These are phyloP conservation scores for Draba incana DNA, from an alignment of 345 rosid genomes.

Conservation along the genomic window DNA sequence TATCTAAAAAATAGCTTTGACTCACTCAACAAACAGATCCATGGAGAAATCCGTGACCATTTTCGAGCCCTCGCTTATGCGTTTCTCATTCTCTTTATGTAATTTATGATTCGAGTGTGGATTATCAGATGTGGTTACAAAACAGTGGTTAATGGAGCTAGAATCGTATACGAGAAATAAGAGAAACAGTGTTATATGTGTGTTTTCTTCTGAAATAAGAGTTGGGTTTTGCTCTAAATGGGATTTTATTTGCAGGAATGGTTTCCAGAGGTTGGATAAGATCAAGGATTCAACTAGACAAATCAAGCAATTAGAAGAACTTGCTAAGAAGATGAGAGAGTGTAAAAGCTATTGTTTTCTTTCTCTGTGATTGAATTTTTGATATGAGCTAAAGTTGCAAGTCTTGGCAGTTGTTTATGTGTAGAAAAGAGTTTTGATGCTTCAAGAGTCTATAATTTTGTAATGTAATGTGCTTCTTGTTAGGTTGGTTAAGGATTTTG, in stretches of 20 bases:
- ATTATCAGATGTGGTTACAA: neutral
- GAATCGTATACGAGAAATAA: too few relatives aligned
- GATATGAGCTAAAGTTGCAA: neutral
- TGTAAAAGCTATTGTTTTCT: slow-evolving; percentile 68
- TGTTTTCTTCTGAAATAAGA: neutral
- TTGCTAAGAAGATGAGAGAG: slow-evolving; percentile 90
- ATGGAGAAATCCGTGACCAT: slow-evolving; percentile 83
- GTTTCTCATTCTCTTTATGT: neutral
- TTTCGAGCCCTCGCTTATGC: slow-evolving; percentile 84
- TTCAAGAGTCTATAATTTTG: neutral
- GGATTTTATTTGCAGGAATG: slow-evolving; percentile 59
- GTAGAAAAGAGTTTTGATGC: neutral
- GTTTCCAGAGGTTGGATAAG: slow-evolving; percentile 93
- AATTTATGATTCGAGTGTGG: neutral
- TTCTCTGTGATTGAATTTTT: too few relatives aligned
- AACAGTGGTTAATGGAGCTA: neutral
- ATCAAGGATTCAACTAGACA: slow-evolving; percentile 87
- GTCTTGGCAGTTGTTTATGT: neutral
- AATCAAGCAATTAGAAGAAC: slow-evolving; percentile 93
- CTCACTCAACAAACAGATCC: too few relatives aligned
- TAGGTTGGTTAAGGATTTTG: slow-evolving; percentile 91
- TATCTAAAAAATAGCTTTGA: too few relatives aligned
- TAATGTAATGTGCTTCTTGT: slow-evolving; percentile 24
- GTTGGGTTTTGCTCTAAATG: neutral
- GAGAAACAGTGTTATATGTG: neutral